Evolutionary conservation across 306 rosid genomes (phyloP).

Genomic region (Quercus engelmannii): DNA sequence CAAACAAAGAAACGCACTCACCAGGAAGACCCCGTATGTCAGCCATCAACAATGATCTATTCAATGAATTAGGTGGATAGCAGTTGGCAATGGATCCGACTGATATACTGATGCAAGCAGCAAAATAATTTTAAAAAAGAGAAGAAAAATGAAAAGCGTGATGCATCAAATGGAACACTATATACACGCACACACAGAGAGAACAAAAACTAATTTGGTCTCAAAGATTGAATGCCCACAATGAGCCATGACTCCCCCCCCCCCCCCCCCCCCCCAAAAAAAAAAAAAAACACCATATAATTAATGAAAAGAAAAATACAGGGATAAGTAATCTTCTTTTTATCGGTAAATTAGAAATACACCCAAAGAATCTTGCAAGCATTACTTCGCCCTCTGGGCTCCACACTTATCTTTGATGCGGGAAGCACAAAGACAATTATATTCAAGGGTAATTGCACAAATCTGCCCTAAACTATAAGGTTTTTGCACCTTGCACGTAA

Average conservation of each 20-base stretch:
- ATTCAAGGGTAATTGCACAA: no score
- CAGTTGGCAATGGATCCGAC: slow-evolving; percentile 82
- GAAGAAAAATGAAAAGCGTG: neutral
- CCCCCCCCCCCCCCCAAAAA: no score
- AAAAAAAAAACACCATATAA: no score
- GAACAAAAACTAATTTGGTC: neutral
- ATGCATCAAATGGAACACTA: neutral
- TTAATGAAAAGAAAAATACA: neutral
- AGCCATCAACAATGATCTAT: slow-evolving; percentile 79
- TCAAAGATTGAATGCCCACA: neutral
- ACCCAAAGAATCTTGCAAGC: no score
- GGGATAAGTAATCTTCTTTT: neutral
- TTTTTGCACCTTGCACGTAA: no score
- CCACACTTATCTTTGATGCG: no score
- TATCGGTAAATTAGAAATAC: no score
- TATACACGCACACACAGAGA: neutral
- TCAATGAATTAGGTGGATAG: slow-evolving; percentile 69
- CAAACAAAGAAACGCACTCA: slow-evolving; percentile 42
- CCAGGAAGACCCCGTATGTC: slow-evolving; percentile 96
- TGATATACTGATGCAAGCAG: slow-evolving; percentile 61
- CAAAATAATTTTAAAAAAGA: slow-evolving; percentile 17
- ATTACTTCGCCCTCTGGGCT: no score
- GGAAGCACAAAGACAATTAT: no score
- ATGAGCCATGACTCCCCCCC: neutral
- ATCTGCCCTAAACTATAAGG: no score